These are phyloP conservation scores for Paramecium caudatum DNA, from an alignment of 73 alveolate species.

Conservation along the genomic window DNA sequence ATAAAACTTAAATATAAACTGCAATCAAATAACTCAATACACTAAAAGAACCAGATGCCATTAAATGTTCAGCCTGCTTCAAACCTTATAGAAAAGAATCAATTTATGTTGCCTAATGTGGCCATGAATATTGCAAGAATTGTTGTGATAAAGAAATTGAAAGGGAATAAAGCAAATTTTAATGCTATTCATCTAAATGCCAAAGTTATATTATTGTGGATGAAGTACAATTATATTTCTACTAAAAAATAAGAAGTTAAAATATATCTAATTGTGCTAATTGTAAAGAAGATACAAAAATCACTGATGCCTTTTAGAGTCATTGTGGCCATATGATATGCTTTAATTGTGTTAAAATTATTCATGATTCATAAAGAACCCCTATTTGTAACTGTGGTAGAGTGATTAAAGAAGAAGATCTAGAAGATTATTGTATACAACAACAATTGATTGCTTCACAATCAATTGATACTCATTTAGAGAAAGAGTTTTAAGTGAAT, in stretches of 20 bases:
- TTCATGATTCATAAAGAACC: not conserved
- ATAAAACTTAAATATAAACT: no score
- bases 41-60: no score
- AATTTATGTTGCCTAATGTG: not conserved
- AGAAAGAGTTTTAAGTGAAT: no score
- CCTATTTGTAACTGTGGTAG: not conserved
- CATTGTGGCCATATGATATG: not conserved
- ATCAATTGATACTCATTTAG: not conserved
- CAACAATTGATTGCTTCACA: not conserved
- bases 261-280: not conserved
- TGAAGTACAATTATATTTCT: not conserved
- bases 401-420: not conserved
- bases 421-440: not conserved
- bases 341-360: conserved; percentile 2
- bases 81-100: not conserved
- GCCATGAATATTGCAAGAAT: not conserved
- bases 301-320: not conserved
- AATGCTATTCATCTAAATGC: not conserved
- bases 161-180: not conserved
- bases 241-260: not conserved
- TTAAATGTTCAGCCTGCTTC: not conserved
- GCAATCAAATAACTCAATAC: no score
- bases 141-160: conserved; percentile 17
- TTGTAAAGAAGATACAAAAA: not conserved
- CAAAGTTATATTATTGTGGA: not conserved